Evolutionary conservation across 306 rosid species (phyloP).

Genomic region (Herpetospermum pedunculosum): DNA sequence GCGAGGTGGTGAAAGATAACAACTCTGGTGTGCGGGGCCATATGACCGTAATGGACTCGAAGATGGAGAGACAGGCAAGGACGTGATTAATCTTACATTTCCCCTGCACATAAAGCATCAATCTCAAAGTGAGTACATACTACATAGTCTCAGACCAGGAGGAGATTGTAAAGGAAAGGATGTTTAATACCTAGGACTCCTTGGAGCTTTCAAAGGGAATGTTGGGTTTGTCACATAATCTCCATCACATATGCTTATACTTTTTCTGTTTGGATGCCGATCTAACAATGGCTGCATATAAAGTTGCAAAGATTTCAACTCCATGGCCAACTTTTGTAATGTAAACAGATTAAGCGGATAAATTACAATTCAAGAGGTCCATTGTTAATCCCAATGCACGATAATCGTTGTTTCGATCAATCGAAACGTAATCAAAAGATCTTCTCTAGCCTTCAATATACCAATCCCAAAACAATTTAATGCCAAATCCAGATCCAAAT

Average conservation of each 20-base stretch:
- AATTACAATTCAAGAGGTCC: neutral
- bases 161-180: neutral
- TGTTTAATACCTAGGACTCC: conserved; percentile 30
- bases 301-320: neutral
- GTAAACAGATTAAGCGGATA: neutral
- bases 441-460: neutral
- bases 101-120: conserved; percentile 42
- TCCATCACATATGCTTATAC: conserved; percentile 17
- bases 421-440: neutral
- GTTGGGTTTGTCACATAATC: conserved; percentile 17
- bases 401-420: neutral
- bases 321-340: neutral
- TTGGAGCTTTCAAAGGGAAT: conserved; percentile 15
- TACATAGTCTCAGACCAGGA: conserved; percentile 2
- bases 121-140: neutral
- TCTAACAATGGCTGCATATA: conserved; percentile 38
- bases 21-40: conserved; percentile 38
- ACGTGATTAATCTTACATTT: conserved; percentile 46
- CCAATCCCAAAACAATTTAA: neutral
- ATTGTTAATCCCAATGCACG: neutral
- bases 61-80: conserved; percentile 86
- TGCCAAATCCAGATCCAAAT: neutral
- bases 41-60: conserved; percentile 82
- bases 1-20: conserved; percentile 77
- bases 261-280: conserved; percentile 23